Evolutionary conservation across 2,329 filamentous ascomycete species (phyloP).

Genomic region (Aureobasidium sp.): DNA sequence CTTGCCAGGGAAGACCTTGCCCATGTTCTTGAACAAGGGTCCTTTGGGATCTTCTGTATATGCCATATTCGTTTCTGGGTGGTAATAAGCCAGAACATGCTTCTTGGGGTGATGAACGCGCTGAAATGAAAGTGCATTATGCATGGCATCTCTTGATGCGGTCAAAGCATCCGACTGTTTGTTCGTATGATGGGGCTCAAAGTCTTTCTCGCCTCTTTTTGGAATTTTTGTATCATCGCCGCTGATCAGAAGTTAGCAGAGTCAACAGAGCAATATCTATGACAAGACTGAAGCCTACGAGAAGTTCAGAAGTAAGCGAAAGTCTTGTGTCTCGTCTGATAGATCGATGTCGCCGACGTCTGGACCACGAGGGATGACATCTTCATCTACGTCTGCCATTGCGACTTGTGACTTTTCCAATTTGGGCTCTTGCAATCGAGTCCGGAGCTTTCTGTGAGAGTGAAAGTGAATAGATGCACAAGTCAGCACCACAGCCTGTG

Average conservation of each 20-base stretch:
- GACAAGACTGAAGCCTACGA: conserved; percentile 31
- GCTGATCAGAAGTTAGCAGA: conserved; percentile 18
- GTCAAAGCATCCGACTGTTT: conserved; percentile 73
- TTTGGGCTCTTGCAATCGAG: not conserved
- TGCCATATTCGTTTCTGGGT: conserved; percentile 53
- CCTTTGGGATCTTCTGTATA: conserved; percentile 67
- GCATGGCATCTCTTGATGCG: conserved; percentile 78
- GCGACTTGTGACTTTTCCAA: conserved; percentile 16
- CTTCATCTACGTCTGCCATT: conserved; percentile 34
- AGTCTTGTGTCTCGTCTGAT: conserved; percentile 81
- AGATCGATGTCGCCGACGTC: conserved; percentile 67
- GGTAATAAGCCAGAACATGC: conserved; percentile 66
- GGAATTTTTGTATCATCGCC: conserved; percentile 53
- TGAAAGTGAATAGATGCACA: not conserved
- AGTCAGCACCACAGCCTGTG: not conserved
- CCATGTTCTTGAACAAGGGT: conserved; percentile 68
- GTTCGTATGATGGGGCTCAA: conserved; percentile 83
- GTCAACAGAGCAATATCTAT: not conserved
- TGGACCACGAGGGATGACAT: conserved; percentile 45
- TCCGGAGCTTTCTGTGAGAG: not conserved
- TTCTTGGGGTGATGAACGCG: conserved; percentile 64
- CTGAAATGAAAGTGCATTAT: conserved; percentile 73
- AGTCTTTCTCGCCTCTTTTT: conserved; percentile 93
- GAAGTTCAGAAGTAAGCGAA: conserved; percentile 60
- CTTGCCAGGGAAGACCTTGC: conserved; percentile 53